phyloP scores from a whole-genome alignment of 2,329 filamentous ascomycete species.

The Davidsoniella eucalypti region DNA sequence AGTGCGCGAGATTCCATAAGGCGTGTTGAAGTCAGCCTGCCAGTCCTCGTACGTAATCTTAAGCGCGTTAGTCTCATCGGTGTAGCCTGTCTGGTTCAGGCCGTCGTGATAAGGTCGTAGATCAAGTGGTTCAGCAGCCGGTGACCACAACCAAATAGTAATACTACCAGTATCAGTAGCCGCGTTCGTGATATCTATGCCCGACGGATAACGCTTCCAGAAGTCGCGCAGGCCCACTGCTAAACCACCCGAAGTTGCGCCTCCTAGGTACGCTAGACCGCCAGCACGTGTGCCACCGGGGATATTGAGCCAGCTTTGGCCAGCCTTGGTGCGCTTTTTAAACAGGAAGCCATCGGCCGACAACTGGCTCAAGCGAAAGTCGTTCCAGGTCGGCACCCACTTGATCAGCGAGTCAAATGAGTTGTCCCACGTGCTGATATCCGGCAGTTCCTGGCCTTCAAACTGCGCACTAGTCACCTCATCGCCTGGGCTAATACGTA shows the following conservation, averaged over 20 bases:
- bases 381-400: constrained; percentile 42
- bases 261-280: constrained; percentile 42
- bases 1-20: constrained; percentile 40
- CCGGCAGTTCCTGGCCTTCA: constrained; percentile 28
- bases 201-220: constrained; percentile 46
- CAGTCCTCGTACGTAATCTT: constrained; percentile 49
- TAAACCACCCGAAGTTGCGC: constrained; percentile 38
- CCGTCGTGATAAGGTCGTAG: constrained; percentile 41
- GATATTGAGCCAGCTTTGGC: constrained; percentile 41
- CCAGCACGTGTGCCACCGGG: constrained; percentile 37
- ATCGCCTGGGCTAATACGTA: constrained; percentile 36
- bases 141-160: constrained; percentile 45
- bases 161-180: constrained; percentile 32
- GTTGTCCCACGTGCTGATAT: constrained; percentile 29
- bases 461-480: constrained; percentile 33
- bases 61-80: constrained; percentile 40
- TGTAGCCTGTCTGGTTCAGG: constrained; percentile 37
- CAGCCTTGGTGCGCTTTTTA: constrained; percentile 41
- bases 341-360: constrained; percentile 44
- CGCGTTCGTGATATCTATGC: constrained; percentile 37
- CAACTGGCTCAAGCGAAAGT: constrained; percentile 39
- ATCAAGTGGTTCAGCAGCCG: constrained; percentile 37
- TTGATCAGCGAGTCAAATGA: constrained; percentile 29
- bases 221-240: constrained; percentile 42
- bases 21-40: constrained; percentile 36